Evolutionary conservation across 2,329 filamentous ascomycete species (phyloP).

Genomic region (Lasiodiplodia citricola): DNA sequence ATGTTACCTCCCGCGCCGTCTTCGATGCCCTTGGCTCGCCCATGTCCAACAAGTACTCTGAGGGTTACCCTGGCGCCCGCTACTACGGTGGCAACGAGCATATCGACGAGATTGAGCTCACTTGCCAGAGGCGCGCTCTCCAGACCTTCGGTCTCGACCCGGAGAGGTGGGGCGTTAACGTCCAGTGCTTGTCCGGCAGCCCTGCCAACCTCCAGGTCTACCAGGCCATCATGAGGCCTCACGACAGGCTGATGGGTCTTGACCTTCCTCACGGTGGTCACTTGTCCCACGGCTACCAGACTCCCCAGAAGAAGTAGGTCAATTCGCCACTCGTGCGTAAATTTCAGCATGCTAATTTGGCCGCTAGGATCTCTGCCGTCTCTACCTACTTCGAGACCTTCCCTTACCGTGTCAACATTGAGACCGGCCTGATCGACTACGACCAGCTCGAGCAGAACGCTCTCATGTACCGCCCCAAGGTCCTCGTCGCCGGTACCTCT

Average conservation of each 20-base stretch:
- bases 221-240: slow-evolving; percentile 93
- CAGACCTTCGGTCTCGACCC: slow-evolving; percentile 83
- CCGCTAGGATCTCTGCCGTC: slow-evolving; percentile 80
- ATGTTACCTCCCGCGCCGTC: slow-evolving; percentile 46
- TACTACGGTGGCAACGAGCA: slow-evolving; percentile 98
- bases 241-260: slow-evolving; percentile 95
- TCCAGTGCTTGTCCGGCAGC: slow-evolving; percentile 83
- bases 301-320: slow-evolving; percentile 82
- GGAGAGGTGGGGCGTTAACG: slow-evolving; percentile 95
- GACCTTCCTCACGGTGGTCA: slow-evolving; percentile 94
- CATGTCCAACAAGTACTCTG: slow-evolving; percentile 91
- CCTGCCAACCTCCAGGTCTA: slow-evolving; percentile 98
- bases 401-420: slow-evolving; percentile 88
- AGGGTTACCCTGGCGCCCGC: slow-evolving; percentile 93
- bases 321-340: not conserved
- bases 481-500: slow-evolving; percentile 92
- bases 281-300: slow-evolving; percentile 97
- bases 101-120: slow-evolving; percentile 86
- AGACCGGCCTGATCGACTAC: slow-evolving; percentile 95
- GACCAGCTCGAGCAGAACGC: slow-evolving; percentile 87
- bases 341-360: not conserved
- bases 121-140: slow-evolving; percentile 89
- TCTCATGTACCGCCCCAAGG: slow-evolving; percentile 88
- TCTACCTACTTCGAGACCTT: slow-evolving; percentile 99
- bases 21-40: slow-evolving; percentile 57